A percentile compares a stretch with the other conserved stretches of the same genome.
Evolutionary conservation across 2,329 filamentous ascomycete species (phyloP).

Genomic region (Nigrospora sphaerica): DNA sequence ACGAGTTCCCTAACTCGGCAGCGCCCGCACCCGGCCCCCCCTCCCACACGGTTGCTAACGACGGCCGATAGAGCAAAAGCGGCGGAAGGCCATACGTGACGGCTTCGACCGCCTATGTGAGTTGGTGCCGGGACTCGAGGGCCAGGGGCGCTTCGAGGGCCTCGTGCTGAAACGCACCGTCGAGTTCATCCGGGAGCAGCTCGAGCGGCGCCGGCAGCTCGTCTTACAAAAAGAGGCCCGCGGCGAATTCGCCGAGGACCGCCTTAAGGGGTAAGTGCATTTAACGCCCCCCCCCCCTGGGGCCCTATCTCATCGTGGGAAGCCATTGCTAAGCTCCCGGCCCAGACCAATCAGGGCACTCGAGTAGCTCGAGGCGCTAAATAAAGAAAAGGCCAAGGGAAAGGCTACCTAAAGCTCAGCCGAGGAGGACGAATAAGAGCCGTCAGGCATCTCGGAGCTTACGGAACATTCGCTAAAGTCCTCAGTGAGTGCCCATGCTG

Average conservation of each 20-base stretch:
- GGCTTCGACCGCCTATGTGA: slow-evolving; percentile 77
- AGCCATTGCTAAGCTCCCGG: not conserved
- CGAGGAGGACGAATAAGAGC: slow-evolving; percentile 12
- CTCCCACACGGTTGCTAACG: not conserved
- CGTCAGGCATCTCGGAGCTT: no score
- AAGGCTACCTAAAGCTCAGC: slow-evolving; percentile 22
- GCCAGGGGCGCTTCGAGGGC: slow-evolving; percentile 78
- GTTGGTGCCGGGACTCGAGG: slow-evolving; percentile 74
- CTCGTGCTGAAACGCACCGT: slow-evolving; percentile 70
- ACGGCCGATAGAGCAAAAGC: slow-evolving; percentile 42
- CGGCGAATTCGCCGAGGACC: slow-evolving; percentile 41
- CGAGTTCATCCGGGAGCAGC: slow-evolving; percentile 54
- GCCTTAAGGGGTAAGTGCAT: slow-evolving; percentile 33
- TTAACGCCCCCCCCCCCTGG: not conserved
- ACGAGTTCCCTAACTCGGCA: slow-evolving; percentile 8
- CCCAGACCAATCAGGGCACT: slow-evolving; percentile 18
- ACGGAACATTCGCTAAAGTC: no score
- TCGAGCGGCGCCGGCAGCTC: slow-evolving; percentile 51
- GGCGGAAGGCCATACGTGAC: slow-evolving; percentile 68
- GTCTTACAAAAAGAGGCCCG: slow-evolving; percentile 50
- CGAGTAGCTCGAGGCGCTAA: slow-evolving; percentile 17
- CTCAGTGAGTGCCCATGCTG: no score
- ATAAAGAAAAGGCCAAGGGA: slow-evolving; percentile 11
- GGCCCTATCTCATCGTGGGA: no score
- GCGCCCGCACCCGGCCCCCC: not conserved